These are phyloP conservation scores for Cercospora beticola DNA, from an alignment of 2,329 filamentous ascomycete genomes.

Conservation along the genomic window DNA sequence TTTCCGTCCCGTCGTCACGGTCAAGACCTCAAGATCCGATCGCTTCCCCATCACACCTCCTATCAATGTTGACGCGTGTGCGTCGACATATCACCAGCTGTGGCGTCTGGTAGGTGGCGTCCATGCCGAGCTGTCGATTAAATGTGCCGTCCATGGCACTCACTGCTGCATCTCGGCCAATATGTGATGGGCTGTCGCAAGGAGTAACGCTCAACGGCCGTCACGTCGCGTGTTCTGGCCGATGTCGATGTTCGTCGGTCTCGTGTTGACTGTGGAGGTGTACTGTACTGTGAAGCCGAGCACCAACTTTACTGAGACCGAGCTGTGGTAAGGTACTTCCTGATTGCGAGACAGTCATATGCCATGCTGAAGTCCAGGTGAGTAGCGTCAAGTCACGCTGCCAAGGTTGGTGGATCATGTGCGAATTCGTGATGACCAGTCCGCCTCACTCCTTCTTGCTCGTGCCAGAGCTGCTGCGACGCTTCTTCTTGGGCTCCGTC, in stretches of 20 bases:
- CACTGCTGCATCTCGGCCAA: not conserved
- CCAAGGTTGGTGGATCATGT: not conserved
- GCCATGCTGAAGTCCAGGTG: not conserved
- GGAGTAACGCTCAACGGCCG: not conserved
- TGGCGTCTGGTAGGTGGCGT: not conserved
- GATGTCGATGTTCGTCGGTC: not conserved
- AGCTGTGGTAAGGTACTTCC: not conserved
- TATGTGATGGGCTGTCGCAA: slow-evolving; percentile 8
- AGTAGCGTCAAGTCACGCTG: not conserved
- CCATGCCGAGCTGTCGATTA: not conserved
- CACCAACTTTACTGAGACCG: not conserved
- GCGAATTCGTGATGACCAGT: not conserved
- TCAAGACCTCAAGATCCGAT: not conserved
- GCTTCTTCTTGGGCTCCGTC: slow-evolving; percentile 26
- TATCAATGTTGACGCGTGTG: not conserved
- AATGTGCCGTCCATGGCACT: slow-evolving; percentile 1
- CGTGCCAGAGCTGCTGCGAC: slow-evolving; percentile 16
- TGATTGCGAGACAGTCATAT: not conserved
- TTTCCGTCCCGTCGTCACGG: not conserved
- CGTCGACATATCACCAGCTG: not conserved
- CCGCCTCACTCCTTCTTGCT: slow-evolving; percentile 26
- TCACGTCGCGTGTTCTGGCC: not conserved
- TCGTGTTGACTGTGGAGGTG: not conserved
- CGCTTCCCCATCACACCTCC: not conserved
- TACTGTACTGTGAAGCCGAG: not conserved